Evolutionary conservation across 495 filamentous ascomycete species (phyloP), one percentile per base, ranked within the genome.

Genomic region (Schizothecium vesticola): DNA sequence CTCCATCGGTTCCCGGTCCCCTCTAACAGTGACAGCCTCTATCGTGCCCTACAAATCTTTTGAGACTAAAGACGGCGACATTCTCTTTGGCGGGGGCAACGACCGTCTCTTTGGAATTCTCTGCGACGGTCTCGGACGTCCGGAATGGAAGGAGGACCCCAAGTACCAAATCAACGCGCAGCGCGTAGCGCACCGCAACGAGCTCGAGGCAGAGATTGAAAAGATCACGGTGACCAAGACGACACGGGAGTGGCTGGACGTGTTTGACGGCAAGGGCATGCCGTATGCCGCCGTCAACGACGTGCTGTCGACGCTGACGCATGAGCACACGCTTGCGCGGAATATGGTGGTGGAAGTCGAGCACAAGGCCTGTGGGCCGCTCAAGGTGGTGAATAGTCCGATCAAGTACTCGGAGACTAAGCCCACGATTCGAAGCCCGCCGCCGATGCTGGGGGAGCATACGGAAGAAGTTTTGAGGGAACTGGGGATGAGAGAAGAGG

Each of bases 241-340:
- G 8, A 98, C 94, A 0, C 80, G 88, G 69, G 90, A 97, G 74
- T 99, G 95, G 96, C 80, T 98, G 16, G 85, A 91, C 0, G 81
- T 96, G 19, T 88, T 99, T 29, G 92, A 97, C 72, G 92, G 91
- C 25, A 91, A 89, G 67, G 95, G 95, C 22, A 89, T 98, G 88
- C 95, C 95, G 11, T 98, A 98, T 80, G 91, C 94, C 5, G 91
- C 96, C 0, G 89, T 99, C 64, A 98, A 98, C 74, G 94, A 98
- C 73, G 88, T 99, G 12, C 88, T 94, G 75, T 84, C 82, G 8
- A 91, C 94, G 3, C 80, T 99, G 51, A 89, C 90, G 57, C 94
- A 98, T 78, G 84, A 89, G 61, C 96, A 99, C 75, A 93, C 94
- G 3, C 82, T 85, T 63, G 94, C 94, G 26, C 84, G 95, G 65